Percentiles rank a stretch among this genome's conserved stretches.
Evolutionary conservation across 2,329 filamentous ascomycete genomes (phyloP).

Genomic region (Monosporascus sp.): DNA sequence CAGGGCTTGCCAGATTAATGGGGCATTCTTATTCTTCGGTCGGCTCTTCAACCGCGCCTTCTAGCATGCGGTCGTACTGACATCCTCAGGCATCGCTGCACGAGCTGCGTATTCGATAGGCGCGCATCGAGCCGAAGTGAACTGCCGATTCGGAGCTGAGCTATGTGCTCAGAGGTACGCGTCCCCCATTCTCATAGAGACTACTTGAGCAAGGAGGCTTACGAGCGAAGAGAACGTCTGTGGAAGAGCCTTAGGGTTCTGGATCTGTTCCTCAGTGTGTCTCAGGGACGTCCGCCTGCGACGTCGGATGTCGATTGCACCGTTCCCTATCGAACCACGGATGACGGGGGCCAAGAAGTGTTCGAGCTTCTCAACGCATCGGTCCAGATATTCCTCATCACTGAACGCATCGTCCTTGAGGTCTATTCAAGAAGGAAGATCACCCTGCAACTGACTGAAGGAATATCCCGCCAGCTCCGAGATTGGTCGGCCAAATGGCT

Average conservation of each 20-base stretch:
- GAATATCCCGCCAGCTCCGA: slow-evolving; percentile 46
- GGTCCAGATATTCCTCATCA: slow-evolving; percentile 48
- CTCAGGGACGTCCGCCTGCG: slow-evolving; percentile 50
- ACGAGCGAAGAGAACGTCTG: slow-evolving; percentile 33
- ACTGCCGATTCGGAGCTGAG: slow-evolving; percentile 43
- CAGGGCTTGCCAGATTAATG: slow-evolving; percentile 50
- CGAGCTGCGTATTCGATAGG: slow-evolving; percentile 50
- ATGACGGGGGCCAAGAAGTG: slow-evolving; percentile 32
- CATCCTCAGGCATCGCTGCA: slow-evolving; percentile 38
- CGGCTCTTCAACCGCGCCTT: not conserved
- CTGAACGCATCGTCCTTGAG: slow-evolving; percentile 45
- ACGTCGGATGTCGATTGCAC: slow-evolving; percentile 52
- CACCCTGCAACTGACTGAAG: slow-evolving; percentile 47
- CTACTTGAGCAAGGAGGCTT: not conserved
- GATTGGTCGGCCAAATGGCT: slow-evolving; percentile 49
- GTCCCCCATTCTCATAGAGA: not conserved
- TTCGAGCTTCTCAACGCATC: slow-evolving; percentile 47
- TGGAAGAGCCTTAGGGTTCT: slow-evolving; percentile 51
- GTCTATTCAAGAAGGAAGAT: slow-evolving; percentile 51
- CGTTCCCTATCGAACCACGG: slow-evolving; percentile 38
- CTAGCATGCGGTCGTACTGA: slow-evolving; percentile 1
- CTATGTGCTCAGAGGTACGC: slow-evolving; percentile 34
- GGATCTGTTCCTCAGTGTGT: slow-evolving; percentile 48
- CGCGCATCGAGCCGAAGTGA: slow-evolving; percentile 49
- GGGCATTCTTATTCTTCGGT: slow-evolving; percentile 49